A percentile compares a stretch with the other conserved stretches of the same genome.
phyloP scores from a whole-genome alignment of 208 protist genomes.

The Leishmania guyanensis region DNA sequence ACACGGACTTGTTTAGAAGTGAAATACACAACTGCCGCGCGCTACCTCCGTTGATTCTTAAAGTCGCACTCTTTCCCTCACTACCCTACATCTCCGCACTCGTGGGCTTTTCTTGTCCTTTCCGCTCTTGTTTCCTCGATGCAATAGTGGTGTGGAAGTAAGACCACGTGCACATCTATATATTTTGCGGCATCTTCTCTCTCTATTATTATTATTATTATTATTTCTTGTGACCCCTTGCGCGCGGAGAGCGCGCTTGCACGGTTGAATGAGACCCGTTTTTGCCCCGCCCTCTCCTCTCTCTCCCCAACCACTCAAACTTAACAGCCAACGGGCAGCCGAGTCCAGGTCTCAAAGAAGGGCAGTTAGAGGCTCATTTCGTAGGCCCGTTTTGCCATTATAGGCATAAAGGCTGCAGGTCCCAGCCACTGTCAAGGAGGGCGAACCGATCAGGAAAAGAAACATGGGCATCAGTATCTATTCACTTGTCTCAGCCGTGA shows the following conservation, averaged over 20 bases:
- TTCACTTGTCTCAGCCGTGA: conserved; percentile 48
- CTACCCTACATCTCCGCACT: neutral
- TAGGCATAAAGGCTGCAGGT: neutral
- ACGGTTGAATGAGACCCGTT: neutral
- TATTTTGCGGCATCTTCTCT: neutral
- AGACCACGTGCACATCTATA: neutral
- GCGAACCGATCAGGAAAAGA: neutral
- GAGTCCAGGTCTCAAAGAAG: neutral
- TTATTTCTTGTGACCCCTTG: neutral
- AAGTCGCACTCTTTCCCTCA: neutral
- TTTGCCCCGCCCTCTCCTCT: too few relatives aligned
- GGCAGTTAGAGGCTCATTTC: neutral
- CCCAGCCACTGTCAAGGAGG: neutral
- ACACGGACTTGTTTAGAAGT: neutral
- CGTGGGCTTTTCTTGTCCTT: neutral
- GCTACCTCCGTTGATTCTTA: neutral
- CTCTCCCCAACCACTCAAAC: neutral
- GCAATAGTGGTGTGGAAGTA: neutral
- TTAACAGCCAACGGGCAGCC: neutral
- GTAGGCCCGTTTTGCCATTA: neutral
- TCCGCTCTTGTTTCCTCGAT: neutral
- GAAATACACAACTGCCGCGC: neutral
- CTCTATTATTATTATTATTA: neutral
- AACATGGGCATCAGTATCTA: conserved; percentile 81
- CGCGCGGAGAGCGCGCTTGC: neutral